phyloP scores from a whole-genome alignment of 1,284 basidiomycete genomes.

The Phellopilus nigrolimitatus region DNA sequence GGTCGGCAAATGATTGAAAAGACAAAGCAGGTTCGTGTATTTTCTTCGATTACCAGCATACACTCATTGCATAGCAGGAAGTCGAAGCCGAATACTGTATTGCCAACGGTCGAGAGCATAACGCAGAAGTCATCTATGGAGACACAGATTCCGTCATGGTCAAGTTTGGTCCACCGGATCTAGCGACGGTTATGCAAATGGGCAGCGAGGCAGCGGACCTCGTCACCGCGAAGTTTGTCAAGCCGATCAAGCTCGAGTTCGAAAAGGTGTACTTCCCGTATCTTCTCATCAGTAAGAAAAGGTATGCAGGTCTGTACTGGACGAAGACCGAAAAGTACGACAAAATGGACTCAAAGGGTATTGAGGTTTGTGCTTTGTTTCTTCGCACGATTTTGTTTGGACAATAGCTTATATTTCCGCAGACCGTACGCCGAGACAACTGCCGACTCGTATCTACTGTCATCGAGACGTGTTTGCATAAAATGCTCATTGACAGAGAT shows the following conservation, averaged over 20 bases:
- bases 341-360: slow-evolving; percentile 98
- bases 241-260: slow-evolving; percentile 96
- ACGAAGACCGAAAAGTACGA: slow-evolving; percentile 90
- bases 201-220: slow-evolving; percentile 91
- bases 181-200: slow-evolving; percentile 81
- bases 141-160: slow-evolving; percentile 99
- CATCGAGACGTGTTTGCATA: slow-evolving; percentile 94
- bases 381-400: background rate
- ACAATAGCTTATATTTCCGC: slow-evolving; percentile 11
- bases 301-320: slow-evolving; percentile 96
- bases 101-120: slow-evolving; percentile 79
- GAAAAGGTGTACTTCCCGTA: slow-evolving; percentile 99
- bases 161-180: slow-evolving; percentile 84
- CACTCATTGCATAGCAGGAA: slow-evolving; percentile 42
- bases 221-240: slow-evolving; percentile 88
- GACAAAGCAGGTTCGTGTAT: slow-evolving; percentile 69
- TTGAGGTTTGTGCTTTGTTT: slow-evolving; percentile 62
- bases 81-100: slow-evolving; percentile 86
- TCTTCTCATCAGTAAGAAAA: slow-evolving; percentile 93
- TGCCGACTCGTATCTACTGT: slow-evolving; percentile 94
- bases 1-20: slow-evolving; percentile 97
- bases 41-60: background rate
- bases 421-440: slow-evolving; percentile 96
- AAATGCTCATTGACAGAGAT: slow-evolving; percentile 93
- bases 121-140: slow-evolving; percentile 92